These are phyloP conservation scores for Fusarium sp. DNA, from an alignment of 2,329 filamentous ascomycete species.

Conservation along the genomic window DNA sequence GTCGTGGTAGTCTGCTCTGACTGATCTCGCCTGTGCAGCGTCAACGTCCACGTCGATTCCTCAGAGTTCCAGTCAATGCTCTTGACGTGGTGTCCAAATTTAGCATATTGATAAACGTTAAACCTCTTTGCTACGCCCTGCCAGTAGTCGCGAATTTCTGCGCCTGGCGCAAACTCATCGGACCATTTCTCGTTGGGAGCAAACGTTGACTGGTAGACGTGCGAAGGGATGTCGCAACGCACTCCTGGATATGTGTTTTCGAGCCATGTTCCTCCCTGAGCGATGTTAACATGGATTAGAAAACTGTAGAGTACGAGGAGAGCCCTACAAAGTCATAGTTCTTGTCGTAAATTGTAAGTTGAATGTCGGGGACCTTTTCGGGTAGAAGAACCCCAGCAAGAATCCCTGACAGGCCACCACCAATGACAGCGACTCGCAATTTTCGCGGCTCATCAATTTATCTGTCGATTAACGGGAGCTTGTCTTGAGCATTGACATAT, in stretches of 20 bases:
- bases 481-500: background rate
- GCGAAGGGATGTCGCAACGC: constrained; percentile 72
- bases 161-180: constrained; percentile 72
- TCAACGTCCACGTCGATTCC: constrained; percentile 55
- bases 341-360: background rate
- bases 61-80: background rate
- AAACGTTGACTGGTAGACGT: constrained; percentile 75
- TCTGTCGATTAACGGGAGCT: background rate
- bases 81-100: background rate
- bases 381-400: background rate
- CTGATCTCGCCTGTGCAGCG: background rate
- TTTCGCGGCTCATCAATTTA: background rate
- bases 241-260: constrained; percentile 71
- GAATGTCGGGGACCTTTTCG: background rate
- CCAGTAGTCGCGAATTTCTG: constrained; percentile 75
- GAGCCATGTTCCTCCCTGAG: constrained; percentile 53
- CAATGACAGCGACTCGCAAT: constrained; percentile 1
- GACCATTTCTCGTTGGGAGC: constrained; percentile 74
- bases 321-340: background rate
- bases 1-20: background rate
- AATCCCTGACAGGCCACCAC: background rate
- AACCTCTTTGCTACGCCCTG: constrained; percentile 69
- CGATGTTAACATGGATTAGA: background rate
- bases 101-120: constrained; percentile 65
- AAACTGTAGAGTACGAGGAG: rapidly evolving